These are phyloP conservation scores for Heimioporus retisporus DNA, from an alignment of 1,284 basidiomycete genomes.

Conservation along the genomic window DNA sequence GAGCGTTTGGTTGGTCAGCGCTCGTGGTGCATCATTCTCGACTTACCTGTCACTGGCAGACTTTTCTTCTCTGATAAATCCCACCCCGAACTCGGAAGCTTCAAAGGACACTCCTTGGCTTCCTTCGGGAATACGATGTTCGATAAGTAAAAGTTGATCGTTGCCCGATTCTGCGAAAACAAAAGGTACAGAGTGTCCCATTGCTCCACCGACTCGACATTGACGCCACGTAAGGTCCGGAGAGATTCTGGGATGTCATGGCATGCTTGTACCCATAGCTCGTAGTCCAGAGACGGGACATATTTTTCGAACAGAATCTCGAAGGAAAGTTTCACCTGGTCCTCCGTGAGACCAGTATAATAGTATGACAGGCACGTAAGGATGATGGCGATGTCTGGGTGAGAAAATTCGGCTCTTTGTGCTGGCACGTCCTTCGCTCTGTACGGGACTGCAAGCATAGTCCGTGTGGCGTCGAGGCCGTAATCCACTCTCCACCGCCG, in stretches of 20 bases:
- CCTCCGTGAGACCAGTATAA: constrained; percentile 52
- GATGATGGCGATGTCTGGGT: not conserved
- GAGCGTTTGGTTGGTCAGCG: not conserved
- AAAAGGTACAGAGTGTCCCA: constrained; percentile 36
- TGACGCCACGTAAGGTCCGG: constrained; percentile 3
- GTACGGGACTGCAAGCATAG: constrained; percentile 22
- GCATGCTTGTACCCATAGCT: constrained; percentile 47
- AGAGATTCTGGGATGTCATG: constrained; percentile 39
- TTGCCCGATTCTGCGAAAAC: constrained; percentile 49
- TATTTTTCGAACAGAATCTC: constrained; percentile 50
- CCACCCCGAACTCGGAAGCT: constrained; percentile 59
- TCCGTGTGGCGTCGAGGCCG: constrained; percentile 52
- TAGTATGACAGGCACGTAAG: constrained; percentile 34
- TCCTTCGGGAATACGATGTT: constrained; percentile 22
- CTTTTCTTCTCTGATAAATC: constrained; percentile 51
- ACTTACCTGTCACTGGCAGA: constrained; percentile 17
- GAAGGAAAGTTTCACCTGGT: constrained; percentile 52
- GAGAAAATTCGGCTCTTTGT: not conserved
- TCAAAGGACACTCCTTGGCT: constrained; percentile 56
- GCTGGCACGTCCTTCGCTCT: not conserved
- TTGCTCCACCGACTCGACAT: constrained; percentile 48
- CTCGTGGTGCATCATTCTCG: fast-evolving
- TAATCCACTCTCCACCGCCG: constrained; percentile 62
- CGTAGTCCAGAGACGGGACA: constrained; percentile 54
- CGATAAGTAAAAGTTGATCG: constrained; percentile 59